Base-by-base conservation (phyloP, 345 rosid species). In the Turritis glabra region DNA sequence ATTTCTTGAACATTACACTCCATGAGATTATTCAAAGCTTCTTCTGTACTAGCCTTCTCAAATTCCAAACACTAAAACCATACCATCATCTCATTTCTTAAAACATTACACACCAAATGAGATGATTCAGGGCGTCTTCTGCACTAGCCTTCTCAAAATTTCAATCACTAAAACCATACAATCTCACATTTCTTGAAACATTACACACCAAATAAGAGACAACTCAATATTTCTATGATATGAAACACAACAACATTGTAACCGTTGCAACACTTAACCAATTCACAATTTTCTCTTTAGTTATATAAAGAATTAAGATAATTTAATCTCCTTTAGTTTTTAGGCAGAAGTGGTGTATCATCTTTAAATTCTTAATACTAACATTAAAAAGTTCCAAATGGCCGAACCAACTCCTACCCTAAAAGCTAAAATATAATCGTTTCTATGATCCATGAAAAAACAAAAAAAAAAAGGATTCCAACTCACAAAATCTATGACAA, bases 361-460 rank as follows among this genome's bases (percentile, higher is more conserved):
- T 29, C 67, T 74, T 57, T 59, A 75, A 67, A 67, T 43, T 69
- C 70, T 61, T 52, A 23, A 40, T 51, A 75, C 74, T 50, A 67
- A 52, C 69, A 76, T 51, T 30, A 52, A 59, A 61, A 61, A 60
- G 41, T 23, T 76, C 70, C 23, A 60, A 27, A 53, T 22, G 30
- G 29, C 32, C 56, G 29, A 75, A 60, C 55, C 19, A 68, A 75
- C 18, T 6, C 38, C 69, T 51, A 68, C 48, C 5, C 69, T 69
- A 75, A 75, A 51, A 52, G 37, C 55, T n/a, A 59, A 60, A 30
- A 67, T 48, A 41, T 41, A 47, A 30, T 47, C n/a, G 58, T 53
- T 69, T 76, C 55, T 69, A 69, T 76, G 70, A 57, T 69, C 64
- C 69, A 52, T 52, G 27, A 66, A 15, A 55, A 55, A 33, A n/a